phyloP scores from a whole-genome alignment of 23 red algal species.

The Gracilaria gracilis region DNA sequence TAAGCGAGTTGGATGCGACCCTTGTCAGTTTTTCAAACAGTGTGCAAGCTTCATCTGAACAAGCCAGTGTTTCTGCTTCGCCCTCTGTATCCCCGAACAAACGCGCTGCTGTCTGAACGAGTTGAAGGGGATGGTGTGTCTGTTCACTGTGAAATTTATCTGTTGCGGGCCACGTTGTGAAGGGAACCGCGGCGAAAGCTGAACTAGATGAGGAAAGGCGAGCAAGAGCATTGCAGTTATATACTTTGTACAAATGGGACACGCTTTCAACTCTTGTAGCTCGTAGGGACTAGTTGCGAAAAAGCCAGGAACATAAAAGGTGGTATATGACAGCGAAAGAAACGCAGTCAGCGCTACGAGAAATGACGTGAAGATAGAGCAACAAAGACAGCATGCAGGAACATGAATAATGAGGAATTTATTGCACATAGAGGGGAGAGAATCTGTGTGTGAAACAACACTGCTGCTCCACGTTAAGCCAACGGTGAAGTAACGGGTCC shows the following conservation, averaged over 20 bases:
- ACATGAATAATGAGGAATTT: background rate
- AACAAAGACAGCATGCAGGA: background rate
- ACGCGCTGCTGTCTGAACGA: background rate
- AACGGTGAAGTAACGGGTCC: constrained; percentile 50
- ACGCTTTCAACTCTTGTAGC: background rate
- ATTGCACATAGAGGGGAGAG: background rate
- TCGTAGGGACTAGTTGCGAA: background rate
- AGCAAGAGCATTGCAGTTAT: background rate
- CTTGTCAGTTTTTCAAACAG: constrained; percentile 7
- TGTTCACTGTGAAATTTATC: constrained; percentile 24
- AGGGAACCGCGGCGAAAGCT: background rate
- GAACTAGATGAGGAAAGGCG: background rate
- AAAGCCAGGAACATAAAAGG: background rate
- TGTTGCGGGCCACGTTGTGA: constrained; percentile 3
- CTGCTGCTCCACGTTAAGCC: constrained; percentile 46
- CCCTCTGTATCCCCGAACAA: background rate
- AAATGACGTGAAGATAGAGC: background rate
- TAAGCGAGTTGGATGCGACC: constrained; percentile 16
- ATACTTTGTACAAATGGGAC: background rate
- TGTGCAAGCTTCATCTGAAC: background rate
- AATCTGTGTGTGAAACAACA: background rate
- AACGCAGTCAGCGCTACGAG: background rate
- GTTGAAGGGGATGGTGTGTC: background rate
- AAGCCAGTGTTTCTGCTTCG: background rate
- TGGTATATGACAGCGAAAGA: background rate